Evolutionary conservation across 108 stramenopile genomes (phyloP), one percentile per base, ranked within the genome.

Genomic region (Chaetoceros tenuissimus): DNA sequence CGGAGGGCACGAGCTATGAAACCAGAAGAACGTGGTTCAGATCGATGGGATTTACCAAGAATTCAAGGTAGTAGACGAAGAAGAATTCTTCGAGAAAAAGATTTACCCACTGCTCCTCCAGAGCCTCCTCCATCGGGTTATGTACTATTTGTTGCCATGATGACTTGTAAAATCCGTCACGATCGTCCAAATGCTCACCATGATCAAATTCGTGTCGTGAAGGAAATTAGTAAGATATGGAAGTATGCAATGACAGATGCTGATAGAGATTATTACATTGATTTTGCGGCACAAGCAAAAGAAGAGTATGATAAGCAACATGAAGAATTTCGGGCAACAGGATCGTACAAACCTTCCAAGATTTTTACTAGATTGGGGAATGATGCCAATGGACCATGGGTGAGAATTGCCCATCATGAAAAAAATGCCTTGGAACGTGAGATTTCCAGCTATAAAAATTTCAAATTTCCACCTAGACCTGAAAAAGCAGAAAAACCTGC

Each of bases 141-240:
- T 59, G 59, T 78, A 16, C 65, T 76, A 7, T 77, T 58, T 54
- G 60, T 92, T 1, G 65, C 76, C 24, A 86, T 88, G 70, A 88
- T 88, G 87, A 92, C 91, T 8, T 71, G 73, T 28, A 92, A 92
- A 51, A 63, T 88, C 3, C 78, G 91, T 30, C 82, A 88, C 45
- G 91, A 92, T 59, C 81, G 85, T 61, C 84, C 91, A 3, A 54
- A 84, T 53, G 59, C 71, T 22, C 82, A 53, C 0, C 91, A 92
- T 52, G 64, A 77, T 69, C 91, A 92, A 68, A 55, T 69, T 10
- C 51, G 58, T 53, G 86, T 87, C 3, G 48, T 92, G 20, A 58
- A 56, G n/a, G 73, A 84, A 57, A 78, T 92, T 57, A 72, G 78
- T 13, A 73, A 68, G 55, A 60, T 87, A 45, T 92, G 91, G 91